Percentiles rank a stretch among this genome's conserved stretches.
Conservation (phyloP, 306 rosid genomes). For the Malus sylvestris region DNA sequence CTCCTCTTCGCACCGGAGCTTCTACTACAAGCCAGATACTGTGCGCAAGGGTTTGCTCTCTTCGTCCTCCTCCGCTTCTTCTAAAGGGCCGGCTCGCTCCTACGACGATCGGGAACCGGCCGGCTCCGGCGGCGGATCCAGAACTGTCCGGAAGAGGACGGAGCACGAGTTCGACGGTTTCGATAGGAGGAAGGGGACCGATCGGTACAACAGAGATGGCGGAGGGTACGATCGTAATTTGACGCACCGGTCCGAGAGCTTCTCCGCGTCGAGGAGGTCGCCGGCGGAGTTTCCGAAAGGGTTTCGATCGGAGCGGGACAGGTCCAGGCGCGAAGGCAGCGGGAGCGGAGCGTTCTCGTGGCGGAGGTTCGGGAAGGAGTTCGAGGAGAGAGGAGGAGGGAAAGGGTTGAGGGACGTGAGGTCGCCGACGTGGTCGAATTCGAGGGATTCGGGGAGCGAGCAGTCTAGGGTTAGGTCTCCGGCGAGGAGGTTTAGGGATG, state of each 20-base stretch:
- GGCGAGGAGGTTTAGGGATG: constrained; percentile 25
- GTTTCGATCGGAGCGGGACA: constrained; percentile 90
- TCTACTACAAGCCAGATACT: constrained; percentile 55
- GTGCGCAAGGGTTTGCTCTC: constrained; percentile 55
- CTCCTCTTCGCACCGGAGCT: constrained; percentile 56
- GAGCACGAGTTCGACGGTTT: constrained; percentile 72
- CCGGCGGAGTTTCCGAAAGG: constrained; percentile 73
- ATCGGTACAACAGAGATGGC: constrained; percentile 53
- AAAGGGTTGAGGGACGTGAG: constrained; percentile 55
- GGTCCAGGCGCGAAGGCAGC: constrained; percentile 76
- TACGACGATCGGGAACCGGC: constrained; percentile 60
- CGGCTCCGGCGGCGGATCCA: constrained; percentile 12
- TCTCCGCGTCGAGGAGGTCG: constrained; percentile 44
- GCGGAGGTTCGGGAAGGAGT: constrained; percentile 82
- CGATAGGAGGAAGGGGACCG: constrained; percentile 75
- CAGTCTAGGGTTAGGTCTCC: constrained; percentile 38
- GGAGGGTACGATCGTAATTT: constrained; percentile 44
- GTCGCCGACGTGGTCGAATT: constrained; percentile 45
- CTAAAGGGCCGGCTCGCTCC: constrained; percentile 26
- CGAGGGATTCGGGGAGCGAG: constrained; percentile 38
- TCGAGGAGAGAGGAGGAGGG: constrained; percentile 59
- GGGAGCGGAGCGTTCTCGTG: constrained; percentile 86
- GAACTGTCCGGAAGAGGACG: constrained; percentile 70
- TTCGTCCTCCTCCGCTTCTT: constrained; percentile 37
- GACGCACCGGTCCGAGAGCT: constrained; percentile 89